Evolutionary conservation across 2,329 filamentous ascomycete genomes (phyloP).

Genomic region (Chaetomium sp.): DNA sequence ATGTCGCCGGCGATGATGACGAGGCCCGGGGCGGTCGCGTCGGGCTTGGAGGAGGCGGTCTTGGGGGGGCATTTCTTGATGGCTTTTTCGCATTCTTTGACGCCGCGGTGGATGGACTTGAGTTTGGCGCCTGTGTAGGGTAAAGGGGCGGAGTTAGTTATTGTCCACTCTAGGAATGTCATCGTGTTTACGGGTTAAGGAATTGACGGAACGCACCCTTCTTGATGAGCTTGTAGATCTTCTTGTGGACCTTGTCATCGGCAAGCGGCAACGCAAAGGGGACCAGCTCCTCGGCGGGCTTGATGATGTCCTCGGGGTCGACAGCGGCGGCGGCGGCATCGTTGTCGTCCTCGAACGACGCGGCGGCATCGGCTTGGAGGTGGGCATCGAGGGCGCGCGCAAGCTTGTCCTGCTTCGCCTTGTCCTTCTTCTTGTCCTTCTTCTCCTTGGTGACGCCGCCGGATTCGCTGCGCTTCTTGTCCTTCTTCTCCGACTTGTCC

Average conservation of each 20-base stretch:
- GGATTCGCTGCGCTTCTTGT: slow-evolving; percentile 48
- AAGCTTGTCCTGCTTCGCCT: slow-evolving; percentile 68
- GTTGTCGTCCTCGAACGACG: slow-evolving; percentile 36
- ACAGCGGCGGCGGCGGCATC: slow-evolving; percentile 33
- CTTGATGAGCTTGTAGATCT: slow-evolving; percentile 59
- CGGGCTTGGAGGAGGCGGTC: slow-evolving; percentile 48
- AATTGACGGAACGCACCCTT: slow-evolving; percentile 42
- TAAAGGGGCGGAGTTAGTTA: not conserved
- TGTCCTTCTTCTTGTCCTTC: slow-evolving; percentile 60
- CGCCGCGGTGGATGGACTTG: slow-evolving; percentile 92
- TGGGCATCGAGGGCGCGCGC: slow-evolving; percentile 59
- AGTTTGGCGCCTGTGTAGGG: slow-evolving; percentile 71
- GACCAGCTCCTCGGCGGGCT: slow-evolving; percentile 55
- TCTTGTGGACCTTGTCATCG: slow-evolving; percentile 68
- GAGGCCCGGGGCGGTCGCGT: slow-evolving; percentile 51
- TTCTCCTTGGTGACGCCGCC: slow-evolving; percentile 48
- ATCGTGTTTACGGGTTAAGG: no score
- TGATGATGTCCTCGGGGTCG: slow-evolving; percentile 39
- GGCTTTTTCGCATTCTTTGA: slow-evolving; percentile 98
- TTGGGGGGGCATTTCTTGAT: slow-evolving; percentile 82
- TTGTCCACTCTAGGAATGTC: slow-evolving; percentile 3
- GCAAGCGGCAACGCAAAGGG: slow-evolving; percentile 78
- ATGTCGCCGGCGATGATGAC: slow-evolving; percentile 96
- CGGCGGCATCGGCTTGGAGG: slow-evolving; percentile 49
- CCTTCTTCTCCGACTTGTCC: slow-evolving; percentile 35